Evolutionary conservation across 1,284 basidiomycete genomes (phyloP).

Genomic region (Tilletia caries): DNA sequence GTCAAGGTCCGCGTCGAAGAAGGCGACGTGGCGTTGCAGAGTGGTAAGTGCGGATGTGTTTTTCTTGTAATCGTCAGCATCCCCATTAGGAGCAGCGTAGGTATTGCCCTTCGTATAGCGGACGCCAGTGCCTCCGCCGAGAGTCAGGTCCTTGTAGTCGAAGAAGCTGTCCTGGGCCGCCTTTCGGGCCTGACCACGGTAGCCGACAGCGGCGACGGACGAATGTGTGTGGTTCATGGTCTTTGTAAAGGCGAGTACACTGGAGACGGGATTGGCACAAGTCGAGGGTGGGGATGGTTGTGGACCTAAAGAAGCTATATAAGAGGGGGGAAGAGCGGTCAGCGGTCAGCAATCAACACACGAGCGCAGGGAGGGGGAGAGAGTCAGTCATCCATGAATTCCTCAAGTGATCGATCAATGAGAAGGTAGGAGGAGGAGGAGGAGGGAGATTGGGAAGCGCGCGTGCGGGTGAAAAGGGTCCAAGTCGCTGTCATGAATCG

Average conservation of each 20-base stretch:
- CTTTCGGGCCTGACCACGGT: background rate
- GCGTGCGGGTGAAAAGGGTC: no score
- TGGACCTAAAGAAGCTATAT: no score
- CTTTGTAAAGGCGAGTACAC: no score
- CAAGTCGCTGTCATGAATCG: no score
- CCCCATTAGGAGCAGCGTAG: slow-evolving; percentile 9
- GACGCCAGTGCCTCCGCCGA: background rate
- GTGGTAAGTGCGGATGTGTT: background rate
- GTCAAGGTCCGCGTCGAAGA: slow-evolving; percentile 59
- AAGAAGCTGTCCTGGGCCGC: background rate
- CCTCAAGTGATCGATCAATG: no score
- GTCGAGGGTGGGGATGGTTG: background rate
- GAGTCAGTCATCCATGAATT: no score
- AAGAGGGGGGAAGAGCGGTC: no score
- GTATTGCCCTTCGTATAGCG: slow-evolving; percentile 1
- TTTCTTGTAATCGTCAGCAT: background rate
- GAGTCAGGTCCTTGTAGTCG: background rate
- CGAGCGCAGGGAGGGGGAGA: no score
- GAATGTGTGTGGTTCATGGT: background rate
- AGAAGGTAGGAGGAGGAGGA: no score
- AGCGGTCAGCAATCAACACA: no score
- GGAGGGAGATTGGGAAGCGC: no score
- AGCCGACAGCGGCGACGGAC: background rate
- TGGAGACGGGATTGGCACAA: background rate
- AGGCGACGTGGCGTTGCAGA: slow-evolving; percentile 55